Base-by-base conservation (phyloP, 495 filamentous ascomycete species). In the Podospora australis region DNA sequence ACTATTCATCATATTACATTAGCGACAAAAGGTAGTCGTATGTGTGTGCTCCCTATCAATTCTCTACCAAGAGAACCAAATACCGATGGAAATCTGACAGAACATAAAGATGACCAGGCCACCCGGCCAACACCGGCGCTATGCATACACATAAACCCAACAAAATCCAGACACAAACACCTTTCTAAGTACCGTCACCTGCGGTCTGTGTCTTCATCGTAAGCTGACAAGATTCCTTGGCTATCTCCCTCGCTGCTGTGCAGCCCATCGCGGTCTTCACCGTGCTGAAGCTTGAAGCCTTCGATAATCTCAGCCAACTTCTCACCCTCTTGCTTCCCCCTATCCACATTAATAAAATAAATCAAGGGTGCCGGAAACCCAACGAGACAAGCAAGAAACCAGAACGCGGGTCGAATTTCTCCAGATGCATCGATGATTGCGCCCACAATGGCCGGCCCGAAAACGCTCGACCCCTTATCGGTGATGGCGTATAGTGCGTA, bases 401-500 rank as follows among this genome's bases (percentile, higher is more conserved):
- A 85, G 61, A 98, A 98, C 2, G 91, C 89, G 24, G 89, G 89
- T 54, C 92, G 73, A 49, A 98, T 97, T 53, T 90, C 83, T 1
- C 92, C 92, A 46, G 87, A 87, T 13, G 75, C 79, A 58, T 96
- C 90, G 11, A 92, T 95, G 48, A 98, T 90, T 0, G 81, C 79
- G 3, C 92, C 92, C 1, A 97, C 94, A 59, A 98, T 91, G 2
- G 88, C 84, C 4, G 92, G 92, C 0, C 92, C 92, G 62, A 98
- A 96, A 14, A 98, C 73, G 59, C 87, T 92, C 6, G 86, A 92
- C 17, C 92, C 92, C 66, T 98, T 98, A 59, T 98, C 92, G 11
- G 92, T 98, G 51, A 98, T 96, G 4, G 92, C 91, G 56, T 95
- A 98, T 2, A 98, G 77, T 0, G 92, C 90, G 64, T 91, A 98